phyloP scores from a whole-genome alignment of 2,329 filamentous ascomycete genomes.

The Colletotrichum musae region DNA sequence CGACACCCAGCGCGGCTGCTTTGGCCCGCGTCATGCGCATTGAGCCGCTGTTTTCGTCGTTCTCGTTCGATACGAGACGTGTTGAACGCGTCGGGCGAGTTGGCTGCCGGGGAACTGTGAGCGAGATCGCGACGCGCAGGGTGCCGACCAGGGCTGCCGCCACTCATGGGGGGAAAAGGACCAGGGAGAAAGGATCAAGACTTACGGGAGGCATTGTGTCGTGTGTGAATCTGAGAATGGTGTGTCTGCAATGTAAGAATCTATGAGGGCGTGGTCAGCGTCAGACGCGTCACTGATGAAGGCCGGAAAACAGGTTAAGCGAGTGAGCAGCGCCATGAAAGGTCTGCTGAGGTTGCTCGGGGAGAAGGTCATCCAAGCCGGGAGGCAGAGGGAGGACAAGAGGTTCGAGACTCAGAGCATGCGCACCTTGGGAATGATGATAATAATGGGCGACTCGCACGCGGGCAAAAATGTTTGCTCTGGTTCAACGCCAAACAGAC shows the following conservation, averaged over 20 bases:
- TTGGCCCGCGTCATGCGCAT: slow-evolving; percentile 95
- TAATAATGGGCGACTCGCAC: slow-evolving; percentile 37
- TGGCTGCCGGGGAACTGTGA: slow-evolving; percentile 60
- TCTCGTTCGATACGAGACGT: slow-evolving; percentile 88
- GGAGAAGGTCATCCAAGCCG: not conserved
- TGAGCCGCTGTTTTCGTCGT: slow-evolving; percentile 88
- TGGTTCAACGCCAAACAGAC: slow-evolving; percentile 33
- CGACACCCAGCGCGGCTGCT: slow-evolving; percentile 80
- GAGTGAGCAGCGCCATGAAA: slow-evolving; percentile 17
- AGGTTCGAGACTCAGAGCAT: slow-evolving; percentile 23
- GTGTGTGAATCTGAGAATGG: slow-evolving; percentile 34
- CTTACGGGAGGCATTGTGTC: slow-evolving; percentile 57
- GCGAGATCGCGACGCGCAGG: slow-evolving; percentile 36
- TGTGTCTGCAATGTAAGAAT: slow-evolving; percentile 17
- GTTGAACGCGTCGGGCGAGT: slow-evolving; percentile 76
- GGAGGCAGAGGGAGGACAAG: not conserved
- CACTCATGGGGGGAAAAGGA: not conserved
- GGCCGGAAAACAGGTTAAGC: slow-evolving; percentile 5
- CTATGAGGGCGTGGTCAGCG: slow-evolving; percentile 31
- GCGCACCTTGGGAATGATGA: slow-evolving; percentile 40
- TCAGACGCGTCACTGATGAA: slow-evolving; percentile 34
- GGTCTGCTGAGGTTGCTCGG: not conserved
- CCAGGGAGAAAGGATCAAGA: slow-evolving; percentile 30
- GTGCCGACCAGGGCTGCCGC: slow-evolving; percentile 5
- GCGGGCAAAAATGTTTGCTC: slow-evolving; percentile 32